Base-by-base conservation (phyloP, 208 protist species). In the Angomonas ambiguus region DNA sequence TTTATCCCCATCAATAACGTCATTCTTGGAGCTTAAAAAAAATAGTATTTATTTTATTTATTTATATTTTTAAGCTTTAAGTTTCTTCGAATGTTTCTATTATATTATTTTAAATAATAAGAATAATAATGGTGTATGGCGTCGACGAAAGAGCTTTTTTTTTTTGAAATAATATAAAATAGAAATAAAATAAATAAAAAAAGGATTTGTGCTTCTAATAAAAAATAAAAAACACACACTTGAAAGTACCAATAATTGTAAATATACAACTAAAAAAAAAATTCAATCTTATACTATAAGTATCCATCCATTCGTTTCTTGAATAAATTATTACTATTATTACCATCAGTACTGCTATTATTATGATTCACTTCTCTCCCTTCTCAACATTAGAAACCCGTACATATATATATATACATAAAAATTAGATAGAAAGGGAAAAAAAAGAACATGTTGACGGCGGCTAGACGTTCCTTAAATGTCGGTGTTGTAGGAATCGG, bases 1-100 rank as follows among this genome's bases (percentile, higher is more conserved):
- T 97, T 97, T 61, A 97, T 98, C 65, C 96, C 95, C 8, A 98
- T 98, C 76, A 98, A 98, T 78, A 97, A 98, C 69, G 93, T 98
- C 27, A 94, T 98, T 48, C 83, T 98, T 18, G 88, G 88, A 5
- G 73, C 80, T 2, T 63, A 74, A 56, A 59, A 64, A 57, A 11
- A 35, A 53, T 68, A 56, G 41, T 62, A 56, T 5, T 55, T 55
- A 4, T 18, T 55, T 4, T 55, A 5, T n/a, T 18, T 55, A 18
- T 18, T 65, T n/a, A 3, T 3, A 32, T 48, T 61, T 5, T 20
- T 48, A 3, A 18, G n/a, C n/a, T n/a, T n/a, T n/a, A n/a, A n/a
- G n/a, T n/a, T n/a, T n/a, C n/a, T n/a, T n/a, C n/a, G n/a, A n/a
- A n/a, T n/a, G n/a, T n/a, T 62, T 51, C 30, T 63, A 32, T 63